Conservation (phyloP, 371 early-diverging fungal species). For the Capillidium rhysosporum region DNA sequence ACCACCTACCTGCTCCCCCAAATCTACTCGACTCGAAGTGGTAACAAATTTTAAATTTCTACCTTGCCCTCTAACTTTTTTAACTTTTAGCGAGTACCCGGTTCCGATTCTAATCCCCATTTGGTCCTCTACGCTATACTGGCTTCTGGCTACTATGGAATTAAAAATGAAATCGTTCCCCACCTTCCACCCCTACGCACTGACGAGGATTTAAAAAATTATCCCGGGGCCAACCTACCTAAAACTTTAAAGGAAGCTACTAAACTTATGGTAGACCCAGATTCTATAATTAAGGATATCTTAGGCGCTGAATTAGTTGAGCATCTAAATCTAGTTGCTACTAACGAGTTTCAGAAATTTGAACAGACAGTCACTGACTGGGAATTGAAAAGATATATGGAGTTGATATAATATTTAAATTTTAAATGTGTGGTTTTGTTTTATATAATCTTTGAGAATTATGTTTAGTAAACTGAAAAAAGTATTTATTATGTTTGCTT, state of each 20-base stretch:
- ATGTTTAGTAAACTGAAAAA: too few relatives aligned
- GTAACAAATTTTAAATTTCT: conserved; percentile 11
- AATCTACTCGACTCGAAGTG: conserved; percentile 49
- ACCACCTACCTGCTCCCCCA: conserved; percentile 40
- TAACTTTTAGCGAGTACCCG: conserved; percentile 28
- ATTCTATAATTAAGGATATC: conserved; percentile 46
- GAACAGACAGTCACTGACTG: conserved; percentile 52
- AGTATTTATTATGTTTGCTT: too few relatives aligned
- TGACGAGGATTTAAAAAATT: conserved; percentile 5
- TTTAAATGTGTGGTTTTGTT: too few relatives aligned
- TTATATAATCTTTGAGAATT: too few relatives aligned
- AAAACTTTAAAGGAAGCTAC: conserved; percentile 44
- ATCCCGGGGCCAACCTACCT: conserved; percentile 25
- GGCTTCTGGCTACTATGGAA: conserved; percentile 58
- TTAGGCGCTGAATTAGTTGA: conserved; percentile 64
- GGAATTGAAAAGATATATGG: conserved; percentile 56
- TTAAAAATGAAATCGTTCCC: conserved; percentile 30
- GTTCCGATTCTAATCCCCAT: conserved; percentile 67
- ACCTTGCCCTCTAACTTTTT: too few relatives aligned
- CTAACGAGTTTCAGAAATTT: conserved; percentile 56
- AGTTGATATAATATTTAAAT: conserved; percentile 36
- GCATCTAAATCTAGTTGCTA: conserved; percentile 46
- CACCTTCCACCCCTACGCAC: conserved; percentile 17
- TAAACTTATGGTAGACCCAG: conserved; percentile 31
- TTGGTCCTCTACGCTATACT: conserved; percentile 55